Conservation (phyloP, 371 early-diverging fungal species). For the Circinella umbellata region DNA sequence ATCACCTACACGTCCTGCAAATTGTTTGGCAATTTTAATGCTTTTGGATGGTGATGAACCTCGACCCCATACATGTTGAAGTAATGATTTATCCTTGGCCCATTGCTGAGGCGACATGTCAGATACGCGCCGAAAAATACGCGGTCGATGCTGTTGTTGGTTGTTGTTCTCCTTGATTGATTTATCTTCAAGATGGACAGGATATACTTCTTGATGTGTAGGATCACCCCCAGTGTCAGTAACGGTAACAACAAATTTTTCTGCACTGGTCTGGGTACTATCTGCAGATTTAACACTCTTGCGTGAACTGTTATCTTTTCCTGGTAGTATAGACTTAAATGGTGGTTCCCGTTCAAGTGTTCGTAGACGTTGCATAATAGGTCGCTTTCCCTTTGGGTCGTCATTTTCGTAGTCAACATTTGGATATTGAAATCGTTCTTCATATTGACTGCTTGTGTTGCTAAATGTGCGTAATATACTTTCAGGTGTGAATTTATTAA, state of each 20-base stretch:
- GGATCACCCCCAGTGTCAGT: slow-evolving; percentile 1
- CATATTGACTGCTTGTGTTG: neutral
- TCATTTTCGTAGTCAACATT: neutral
- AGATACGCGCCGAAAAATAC: slow-evolving; percentile 2
- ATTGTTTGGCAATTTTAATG: slow-evolving; percentile 8
- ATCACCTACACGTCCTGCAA: slow-evolving; percentile 6
- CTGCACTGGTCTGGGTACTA: neutral
- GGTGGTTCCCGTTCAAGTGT: slow-evolving; percentile 1
- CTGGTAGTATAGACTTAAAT: neutral
- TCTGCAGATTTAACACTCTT: neutral
- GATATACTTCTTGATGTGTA: neutral
- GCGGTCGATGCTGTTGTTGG: neutral
- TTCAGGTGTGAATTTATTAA: neutral
- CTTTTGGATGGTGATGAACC: slow-evolving; percentile 10
- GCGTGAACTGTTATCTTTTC: neutral
- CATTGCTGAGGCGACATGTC: neutral
- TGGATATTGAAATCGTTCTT: neutral
- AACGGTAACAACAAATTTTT: neutral
- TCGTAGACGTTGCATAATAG: neutral
- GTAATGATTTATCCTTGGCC: neutral
- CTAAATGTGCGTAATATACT: neutral
- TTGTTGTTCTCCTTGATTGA: neutral
- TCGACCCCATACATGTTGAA: slow-evolving; percentile 5
- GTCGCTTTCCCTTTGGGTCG: slow-evolving; percentile 7
- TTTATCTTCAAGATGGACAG: neutral